Evolutionary conservation across 176 grass and related monocot species (phyloP).

Genomic region (Dendrocalamus sinicus): DNA sequence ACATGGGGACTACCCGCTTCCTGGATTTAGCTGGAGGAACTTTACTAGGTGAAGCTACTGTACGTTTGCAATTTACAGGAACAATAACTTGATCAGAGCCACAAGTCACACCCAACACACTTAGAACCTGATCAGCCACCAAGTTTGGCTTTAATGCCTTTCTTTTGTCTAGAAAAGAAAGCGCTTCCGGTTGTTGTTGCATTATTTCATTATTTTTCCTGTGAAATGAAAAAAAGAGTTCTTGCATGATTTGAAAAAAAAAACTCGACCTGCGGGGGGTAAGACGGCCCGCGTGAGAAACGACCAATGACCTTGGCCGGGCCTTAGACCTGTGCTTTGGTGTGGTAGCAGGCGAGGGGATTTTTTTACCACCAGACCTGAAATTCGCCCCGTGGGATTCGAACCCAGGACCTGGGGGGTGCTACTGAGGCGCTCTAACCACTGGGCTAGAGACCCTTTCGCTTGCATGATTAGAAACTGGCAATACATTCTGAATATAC

Average conservation of each 20-base stretch:
- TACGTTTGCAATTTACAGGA: constrained; percentile 40
- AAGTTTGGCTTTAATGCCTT: constrained; percentile 77
- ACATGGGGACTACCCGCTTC: constrained; percentile 47
- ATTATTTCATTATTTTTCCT: constrained; percentile 88
- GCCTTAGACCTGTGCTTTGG: no score
- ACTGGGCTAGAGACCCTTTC: no score
- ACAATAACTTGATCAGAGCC: constrained; percentile 52
- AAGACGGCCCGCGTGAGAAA: no score
- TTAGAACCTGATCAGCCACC: constrained; percentile 56
- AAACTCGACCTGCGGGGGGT: no score
- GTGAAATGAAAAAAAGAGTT: constrained; percentile 1
- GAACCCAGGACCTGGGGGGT: no score
- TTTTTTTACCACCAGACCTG: no score
- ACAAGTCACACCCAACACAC: constrained; percentile 40
- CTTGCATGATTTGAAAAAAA: neutral
- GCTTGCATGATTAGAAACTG: neutral
- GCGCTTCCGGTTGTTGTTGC: constrained; percentile 81
- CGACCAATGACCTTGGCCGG: no score
- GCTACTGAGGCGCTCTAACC: no score
- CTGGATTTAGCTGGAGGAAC: constrained; percentile 50
- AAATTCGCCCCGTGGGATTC: no score
- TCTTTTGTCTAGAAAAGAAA: constrained; percentile 92
- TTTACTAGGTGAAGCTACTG: constrained; percentile 54
- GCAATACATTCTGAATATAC: neutral
- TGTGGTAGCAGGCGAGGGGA: no score